phyloP scores from a whole-genome alignment of 768 basidiomycete genomes.

The Mycena alexandri region DNA sequence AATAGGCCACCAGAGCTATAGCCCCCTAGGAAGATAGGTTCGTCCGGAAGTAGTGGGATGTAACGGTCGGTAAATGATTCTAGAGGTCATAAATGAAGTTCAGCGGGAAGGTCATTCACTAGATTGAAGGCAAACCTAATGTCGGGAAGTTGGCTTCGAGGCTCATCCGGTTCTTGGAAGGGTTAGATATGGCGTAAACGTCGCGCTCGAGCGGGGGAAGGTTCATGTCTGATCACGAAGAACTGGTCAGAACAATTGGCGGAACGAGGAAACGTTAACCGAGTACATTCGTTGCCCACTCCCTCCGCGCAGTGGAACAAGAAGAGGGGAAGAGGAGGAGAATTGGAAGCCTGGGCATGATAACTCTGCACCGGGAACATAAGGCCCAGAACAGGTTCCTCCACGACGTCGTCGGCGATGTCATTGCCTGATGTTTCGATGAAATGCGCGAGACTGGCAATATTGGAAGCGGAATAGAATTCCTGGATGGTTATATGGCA shows the following conservation, averaged over 20 bases:
- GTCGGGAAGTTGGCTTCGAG: conserved; percentile 18
- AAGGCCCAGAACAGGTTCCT: conserved; percentile 6
- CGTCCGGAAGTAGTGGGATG: conserved; percentile 6
- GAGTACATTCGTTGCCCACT: conserved; percentile 7
- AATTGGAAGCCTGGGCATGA: neutral
- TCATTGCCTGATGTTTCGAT: conserved; percentile 9
- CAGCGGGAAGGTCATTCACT: neutral
- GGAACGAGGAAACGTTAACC: neutral
- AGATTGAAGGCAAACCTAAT: neutral
- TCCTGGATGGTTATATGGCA: conserved; percentile 17
- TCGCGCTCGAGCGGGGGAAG: conserved; percentile 13
- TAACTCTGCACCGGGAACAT: conserved; percentile 7
- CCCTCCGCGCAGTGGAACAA: conserved; percentile 15
- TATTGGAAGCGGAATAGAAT: conserved; percentile 13
- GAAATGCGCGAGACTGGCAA: conserved; percentile 11
- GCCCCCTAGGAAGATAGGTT: conserved; percentile 13
- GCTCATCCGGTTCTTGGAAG: conserved; percentile 19
- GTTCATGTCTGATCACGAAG: conserved; percentile 11
- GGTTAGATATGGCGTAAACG: conserved; percentile 24
- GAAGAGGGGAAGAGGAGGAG: neutral
- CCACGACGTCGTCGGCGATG: conserved; percentile 4
- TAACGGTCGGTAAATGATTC: conserved; percentile 3
- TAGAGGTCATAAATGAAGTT: neutral
- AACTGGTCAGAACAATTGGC: neutral
- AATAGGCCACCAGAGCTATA: conserved; percentile 14